Conservation (phyloP, 2,329 filamentous ascomycete species). For the Coniochaeta sp. region DNA sequence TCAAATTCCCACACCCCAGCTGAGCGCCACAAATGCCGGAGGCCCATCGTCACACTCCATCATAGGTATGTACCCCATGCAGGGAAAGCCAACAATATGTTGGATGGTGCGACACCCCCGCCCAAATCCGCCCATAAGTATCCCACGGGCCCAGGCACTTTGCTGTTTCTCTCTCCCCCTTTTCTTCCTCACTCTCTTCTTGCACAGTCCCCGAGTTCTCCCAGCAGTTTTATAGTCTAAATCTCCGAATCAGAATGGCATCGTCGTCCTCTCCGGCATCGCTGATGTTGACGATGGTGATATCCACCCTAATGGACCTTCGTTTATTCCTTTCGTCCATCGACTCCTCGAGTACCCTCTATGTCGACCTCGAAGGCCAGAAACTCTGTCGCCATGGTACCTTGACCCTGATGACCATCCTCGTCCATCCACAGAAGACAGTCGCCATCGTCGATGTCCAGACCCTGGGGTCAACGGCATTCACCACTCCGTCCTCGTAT, state of each 20-base stretch:
- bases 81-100: not conserved
- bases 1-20: not conserved
- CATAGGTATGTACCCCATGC: not conserved
- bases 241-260: not conserved
- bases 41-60: not conserved
- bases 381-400: constrained; percentile 14
- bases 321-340: not conserved
- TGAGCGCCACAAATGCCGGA: not conserved
- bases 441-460: constrained; percentile 55
- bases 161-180: too few relatives aligned
- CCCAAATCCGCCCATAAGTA: too few relatives aligned
- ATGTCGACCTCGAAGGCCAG: constrained; percentile 40
- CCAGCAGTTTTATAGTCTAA: not conserved
- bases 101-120: too few relatives aligned
- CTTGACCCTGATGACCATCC: constrained; percentile 20
- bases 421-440: constrained; percentile 32
- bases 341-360: constrained; percentile 25
- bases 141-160: too few relatives aligned
- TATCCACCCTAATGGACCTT: not conserved
- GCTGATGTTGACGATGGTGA: not conserved
- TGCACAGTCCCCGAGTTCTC: too few relatives aligned
- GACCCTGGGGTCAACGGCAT: constrained; percentile 16
- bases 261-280: not conserved
- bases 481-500: constrained; percentile 6
- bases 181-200: not conserved